Base-by-base conservation (phyloP, 768 basidiomycete genomes). In the Serpula lacrymans region DNA sequence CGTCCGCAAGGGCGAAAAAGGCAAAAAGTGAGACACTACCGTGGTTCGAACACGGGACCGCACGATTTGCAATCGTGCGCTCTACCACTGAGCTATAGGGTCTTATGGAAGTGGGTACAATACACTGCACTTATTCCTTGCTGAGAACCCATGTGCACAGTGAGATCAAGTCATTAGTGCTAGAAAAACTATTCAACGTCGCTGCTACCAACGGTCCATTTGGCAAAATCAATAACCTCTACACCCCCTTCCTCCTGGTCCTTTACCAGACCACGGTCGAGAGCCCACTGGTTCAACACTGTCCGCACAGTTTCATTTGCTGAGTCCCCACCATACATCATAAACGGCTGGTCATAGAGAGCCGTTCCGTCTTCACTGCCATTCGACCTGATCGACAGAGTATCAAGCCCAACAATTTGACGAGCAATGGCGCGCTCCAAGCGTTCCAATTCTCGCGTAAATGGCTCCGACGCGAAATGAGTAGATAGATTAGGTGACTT, bases 361-460 rank as follows among this genome's bases (percentile, higher is more conserved):
- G 78, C 77, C 2, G 72, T 75, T 25, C 63, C 64, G 41, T 81
- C 78, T 13, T 36, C 44, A 17, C 42, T 59, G 4, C 55, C 52
- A 1, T 47, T 47, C 5, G 58, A 47, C 9, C 63, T 61, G 14
- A 91, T 66, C 1, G 66, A 68, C 12, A 63, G 62, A 0, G 88
- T 88, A 20, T 87, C 80, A 55, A 93, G 84, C 3, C 91, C 93
- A 16, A 81, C 80, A 37, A 91, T 82, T 62, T 95, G 93, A 29
- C 90, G 75, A 8, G 84, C 85, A n/a, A 95, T 47, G 2, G 84
- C 76, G 17, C 88, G 80, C 49, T 86, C 80, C 11, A 95, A 68
- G 30, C 72, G 70, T 23, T 68, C 68, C 13, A 88, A 63, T 27
- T 85, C 77, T n/a, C 65, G 58, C 20, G 68, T 63, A 51, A 84